A percentile compares a stretch with the other conserved stretches of the same genome.
phyloP scores from a whole-genome alignment of 306 rosid genomes.

The Benincasa hispida region DNA sequence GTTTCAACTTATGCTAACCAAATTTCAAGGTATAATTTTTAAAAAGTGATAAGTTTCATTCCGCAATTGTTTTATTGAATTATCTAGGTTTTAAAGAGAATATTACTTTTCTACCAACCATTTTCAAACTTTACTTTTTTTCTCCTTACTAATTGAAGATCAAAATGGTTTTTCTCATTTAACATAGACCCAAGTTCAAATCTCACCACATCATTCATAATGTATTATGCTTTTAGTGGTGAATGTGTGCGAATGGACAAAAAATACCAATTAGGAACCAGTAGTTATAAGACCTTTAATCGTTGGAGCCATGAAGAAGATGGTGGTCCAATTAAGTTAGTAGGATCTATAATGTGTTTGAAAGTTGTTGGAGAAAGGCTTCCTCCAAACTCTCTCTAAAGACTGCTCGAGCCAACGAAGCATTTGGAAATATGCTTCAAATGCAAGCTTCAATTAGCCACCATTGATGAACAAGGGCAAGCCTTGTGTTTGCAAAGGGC shows the following conservation, averaged over 20 bases:
- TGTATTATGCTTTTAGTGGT: not conserved
- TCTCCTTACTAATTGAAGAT: too few species aligned
- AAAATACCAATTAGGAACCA: conserved; percentile 7
- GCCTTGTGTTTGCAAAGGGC: too few species aligned
- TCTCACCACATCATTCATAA: not conserved
- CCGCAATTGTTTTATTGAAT: too few species aligned
- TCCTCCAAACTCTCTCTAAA: conserved; percentile 10
- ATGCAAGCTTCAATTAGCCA: too few species aligned
- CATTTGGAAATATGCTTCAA: conserved; percentile 26
- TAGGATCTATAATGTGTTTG: conserved; percentile 10
- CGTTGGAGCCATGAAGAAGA: conserved; percentile 20
- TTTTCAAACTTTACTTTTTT: too few species aligned
- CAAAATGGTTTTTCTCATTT: not conserved
- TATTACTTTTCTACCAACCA: too few species aligned
- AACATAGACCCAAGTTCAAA: not conserved
- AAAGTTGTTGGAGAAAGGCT: conserved; percentile 23
- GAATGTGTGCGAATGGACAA: conserved; percentile 17
- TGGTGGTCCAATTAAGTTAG: conserved; percentile 18
- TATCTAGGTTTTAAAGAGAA: too few species aligned
- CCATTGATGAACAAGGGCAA: too few species aligned
- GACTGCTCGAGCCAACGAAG: conserved; percentile 21
- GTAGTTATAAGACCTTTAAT: conserved; percentile 13
- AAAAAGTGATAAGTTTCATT: too few species aligned
- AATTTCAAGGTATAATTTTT: too few species aligned
- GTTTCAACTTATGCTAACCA: too few species aligned